These are phyloP conservation scores for Solanum dulcamara DNA, from an alignment of 257 asterid genomes.

Conservation along the genomic window DNA sequence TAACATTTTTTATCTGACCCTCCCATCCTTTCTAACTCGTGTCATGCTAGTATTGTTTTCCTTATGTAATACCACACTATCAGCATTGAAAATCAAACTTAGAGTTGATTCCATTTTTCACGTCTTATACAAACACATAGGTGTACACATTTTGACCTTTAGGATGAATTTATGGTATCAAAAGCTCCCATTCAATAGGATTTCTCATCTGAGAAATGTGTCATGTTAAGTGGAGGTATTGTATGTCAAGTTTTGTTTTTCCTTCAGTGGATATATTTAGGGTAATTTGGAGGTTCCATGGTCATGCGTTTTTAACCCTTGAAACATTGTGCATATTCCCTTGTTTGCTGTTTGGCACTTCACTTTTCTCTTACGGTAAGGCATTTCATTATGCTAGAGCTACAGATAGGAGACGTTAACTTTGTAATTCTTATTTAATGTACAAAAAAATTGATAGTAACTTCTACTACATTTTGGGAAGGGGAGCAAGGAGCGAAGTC, in stretches of 20 bases:
- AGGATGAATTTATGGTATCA: background rate
- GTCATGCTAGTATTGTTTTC: background rate
- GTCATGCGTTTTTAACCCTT: background rate
- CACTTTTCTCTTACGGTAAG: background rate
- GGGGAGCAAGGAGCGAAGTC: background rate
- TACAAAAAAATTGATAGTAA: background rate
- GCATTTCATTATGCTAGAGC: background rate
- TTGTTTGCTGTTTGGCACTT: background rate
- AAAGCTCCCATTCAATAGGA: background rate
- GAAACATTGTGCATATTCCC: background rate
- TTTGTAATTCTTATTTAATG: background rate
- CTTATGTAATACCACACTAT: background rate
- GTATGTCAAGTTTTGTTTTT: background rate
- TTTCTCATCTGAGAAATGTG: background rate
- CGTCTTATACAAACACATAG: background rate
- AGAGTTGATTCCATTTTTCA: background rate
- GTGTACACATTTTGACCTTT: background rate
- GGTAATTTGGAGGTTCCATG: background rate
- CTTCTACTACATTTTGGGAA: background rate
- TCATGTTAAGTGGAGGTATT: background rate
- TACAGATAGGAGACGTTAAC: background rate
- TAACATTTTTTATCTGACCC: background rate
- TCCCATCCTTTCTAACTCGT: background rate
- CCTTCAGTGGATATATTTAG: background rate
- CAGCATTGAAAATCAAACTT: background rate